Percentiles rank a stretch among this genome's conserved stretches.
These are phyloP conservation scores for Alopecurus myosuroides DNA, from an alignment of 176 grass and related monocot genomes.

Conservation along the genomic window DNA sequence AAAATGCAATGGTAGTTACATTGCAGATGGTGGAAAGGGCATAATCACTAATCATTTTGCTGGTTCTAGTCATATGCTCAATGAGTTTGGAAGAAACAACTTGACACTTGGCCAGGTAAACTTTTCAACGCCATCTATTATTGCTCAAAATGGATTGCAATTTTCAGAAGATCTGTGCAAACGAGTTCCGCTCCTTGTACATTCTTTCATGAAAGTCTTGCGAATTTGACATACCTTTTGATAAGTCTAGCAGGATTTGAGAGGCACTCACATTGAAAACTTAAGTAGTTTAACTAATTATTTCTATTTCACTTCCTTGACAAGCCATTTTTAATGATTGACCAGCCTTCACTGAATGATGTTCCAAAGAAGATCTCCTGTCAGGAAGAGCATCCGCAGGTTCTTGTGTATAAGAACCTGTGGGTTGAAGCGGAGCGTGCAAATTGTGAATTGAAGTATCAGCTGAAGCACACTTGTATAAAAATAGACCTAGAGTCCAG, in stretches of 20 bases:
- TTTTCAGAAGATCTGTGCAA: background rate
- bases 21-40: slow-evolving; percentile 17
- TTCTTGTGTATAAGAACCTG: slow-evolving; percentile 48
- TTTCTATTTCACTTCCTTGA: slow-evolving; percentile 1
- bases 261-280: background rate
- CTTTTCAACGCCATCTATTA: slow-evolving; percentile 2
- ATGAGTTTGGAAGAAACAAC: slow-evolving; percentile 5
- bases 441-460: slow-evolving; percentile 55
- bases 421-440: slow-evolving; percentile 53
- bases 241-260: background rate
- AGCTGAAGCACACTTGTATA: slow-evolving; percentile 45
- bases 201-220: background rate
- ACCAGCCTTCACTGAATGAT: slow-evolving; percentile 28
- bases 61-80: background rate
- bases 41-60: slow-evolving; percentile 11
- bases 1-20: slow-evolving; percentile 11
- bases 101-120: slow-evolving; percentile 33
- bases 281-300: background rate
- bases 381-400: slow-evolving; percentile 29
- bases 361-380: slow-evolving; percentile 6
- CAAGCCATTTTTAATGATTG: slow-evolving; percentile 21
- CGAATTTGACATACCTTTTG: background rate
- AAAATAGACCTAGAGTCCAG: slow-evolving; percentile 27
- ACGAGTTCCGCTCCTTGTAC: background rate
- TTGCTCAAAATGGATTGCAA: background rate